Percentiles rank a stretch among this genome's conserved stretches.
phyloP scores from a whole-genome alignment of 257 asterid species.

The Rhazya stricta region DNA sequence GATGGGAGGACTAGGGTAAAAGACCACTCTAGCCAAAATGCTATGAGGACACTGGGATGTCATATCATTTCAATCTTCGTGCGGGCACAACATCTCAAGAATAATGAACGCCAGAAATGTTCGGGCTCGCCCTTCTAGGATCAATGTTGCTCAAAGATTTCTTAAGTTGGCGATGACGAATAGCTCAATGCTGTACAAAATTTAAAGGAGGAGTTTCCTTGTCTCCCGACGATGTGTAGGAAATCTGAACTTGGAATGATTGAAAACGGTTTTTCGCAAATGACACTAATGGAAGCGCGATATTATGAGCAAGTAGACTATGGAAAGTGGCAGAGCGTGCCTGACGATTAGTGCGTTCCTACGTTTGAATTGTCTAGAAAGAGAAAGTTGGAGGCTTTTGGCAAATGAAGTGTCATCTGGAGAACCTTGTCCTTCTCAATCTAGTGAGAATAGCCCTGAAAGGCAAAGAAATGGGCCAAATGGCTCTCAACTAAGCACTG shows the following conservation, averaged over 20 bases:
- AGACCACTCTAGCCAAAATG: background rate
- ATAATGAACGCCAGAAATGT: background rate
- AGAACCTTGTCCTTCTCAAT: background rate
- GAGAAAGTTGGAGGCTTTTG: slow-evolving; percentile 10
- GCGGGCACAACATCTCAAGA: background rate
- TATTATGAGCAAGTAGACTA: too few relatives aligned
- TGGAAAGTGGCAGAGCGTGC: too few relatives aligned
- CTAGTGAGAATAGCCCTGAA: background rate
- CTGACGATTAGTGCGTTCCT: too few relatives aligned
- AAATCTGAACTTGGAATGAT: too few relatives aligned
- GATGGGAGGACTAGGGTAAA: background rate
- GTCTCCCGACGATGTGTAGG: slow-evolving; percentile 4
- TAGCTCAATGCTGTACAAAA: background rate
- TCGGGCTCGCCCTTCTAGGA: background rate
- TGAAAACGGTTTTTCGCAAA: too few relatives aligned
- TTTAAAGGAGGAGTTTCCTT: background rate
- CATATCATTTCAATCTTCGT: background rate
- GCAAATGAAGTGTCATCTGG: background rate
- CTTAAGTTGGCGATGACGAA: background rate
- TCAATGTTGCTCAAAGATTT: background rate
- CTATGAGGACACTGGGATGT: background rate
- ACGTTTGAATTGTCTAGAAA: too few relatives aligned
- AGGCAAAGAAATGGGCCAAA: background rate
- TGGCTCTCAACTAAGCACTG: background rate
- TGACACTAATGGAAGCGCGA: too few relatives aligned